Percentiles rank a stretch among this genome's conserved stretches.
Conservation (phyloP, 2,329 filamentous ascomycete species). For the Metarhizium guizhouense region DNA sequence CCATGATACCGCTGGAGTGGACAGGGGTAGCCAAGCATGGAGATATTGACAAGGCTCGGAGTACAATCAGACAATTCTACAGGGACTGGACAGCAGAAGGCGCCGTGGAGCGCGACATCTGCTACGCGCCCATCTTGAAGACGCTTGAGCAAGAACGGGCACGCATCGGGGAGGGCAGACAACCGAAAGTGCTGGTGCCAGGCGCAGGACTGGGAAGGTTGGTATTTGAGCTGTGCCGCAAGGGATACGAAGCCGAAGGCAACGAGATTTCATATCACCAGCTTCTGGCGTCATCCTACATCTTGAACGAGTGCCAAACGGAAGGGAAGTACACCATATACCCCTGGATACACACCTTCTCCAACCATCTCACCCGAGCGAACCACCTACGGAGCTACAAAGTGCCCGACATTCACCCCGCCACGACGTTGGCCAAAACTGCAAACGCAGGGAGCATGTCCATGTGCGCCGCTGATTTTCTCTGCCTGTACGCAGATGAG, state of each 20-base stretch:
- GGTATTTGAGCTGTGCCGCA: slow-evolving; percentile 74
- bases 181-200: slow-evolving; percentile 67
- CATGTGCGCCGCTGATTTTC: slow-evolving; percentile 91
- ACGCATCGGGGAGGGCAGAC: slow-evolving; percentile 21
- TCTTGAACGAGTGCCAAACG: slow-evolving; percentile 57
- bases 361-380: slow-evolving; percentile 65
- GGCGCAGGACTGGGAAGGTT: slow-evolving; percentile 83
- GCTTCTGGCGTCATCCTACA: slow-evolving; percentile 72
- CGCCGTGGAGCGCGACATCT: slow-evolving; percentile 60
- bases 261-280: slow-evolving; percentile 98
- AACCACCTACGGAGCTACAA: slow-evolving; percentile 67
- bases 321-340: slow-evolving; percentile 63
- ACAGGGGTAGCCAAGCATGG: slow-evolving; percentile 57
- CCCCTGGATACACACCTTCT: slow-evolving; percentile 83
- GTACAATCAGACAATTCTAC: slow-evolving; percentile 87
- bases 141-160: slow-evolving; percentile 47
- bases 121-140: slow-evolving; percentile 64
- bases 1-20: slow-evolving; percentile 53
- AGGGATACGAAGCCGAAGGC: slow-evolving; percentile 70
- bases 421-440: slow-evolving; percentile 35
- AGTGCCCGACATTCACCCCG: slow-evolving; percentile 76
- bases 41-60: slow-evolving; percentile 86
- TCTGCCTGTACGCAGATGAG: slow-evolving; percentile 67
- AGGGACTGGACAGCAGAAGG: slow-evolving; percentile 88
- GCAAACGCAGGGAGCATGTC: slow-evolving; percentile 59